Conservation (phyloP, 352 stramenopile species). For the Sclerospora graminicola region DNA sequence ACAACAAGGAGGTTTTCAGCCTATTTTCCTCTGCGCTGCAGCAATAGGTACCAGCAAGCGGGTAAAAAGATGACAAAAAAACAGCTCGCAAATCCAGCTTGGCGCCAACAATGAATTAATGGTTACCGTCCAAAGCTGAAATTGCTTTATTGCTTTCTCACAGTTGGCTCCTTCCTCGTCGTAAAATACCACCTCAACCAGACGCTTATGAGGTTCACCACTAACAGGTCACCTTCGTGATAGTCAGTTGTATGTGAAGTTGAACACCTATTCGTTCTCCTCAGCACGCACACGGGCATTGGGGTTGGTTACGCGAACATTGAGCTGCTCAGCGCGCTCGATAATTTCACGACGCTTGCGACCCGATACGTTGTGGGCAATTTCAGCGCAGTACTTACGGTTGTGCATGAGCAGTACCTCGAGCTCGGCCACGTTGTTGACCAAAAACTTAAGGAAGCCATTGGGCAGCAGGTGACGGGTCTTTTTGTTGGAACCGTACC, state of each 20-base stretch:
- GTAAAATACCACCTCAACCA: constrained; percentile 15
- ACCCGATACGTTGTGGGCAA: constrained; percentile 96
- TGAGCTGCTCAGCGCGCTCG: constrained; percentile 96
- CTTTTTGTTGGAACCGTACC: constrained; percentile 99
- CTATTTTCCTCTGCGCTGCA: too few species aligned
- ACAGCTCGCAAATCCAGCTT: constrained; percentile 31
- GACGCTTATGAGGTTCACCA: too few species aligned
- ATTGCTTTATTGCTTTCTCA: constrained; percentile 29
- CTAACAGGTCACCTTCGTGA: too few species aligned
- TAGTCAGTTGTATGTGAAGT: constrained; percentile 5
- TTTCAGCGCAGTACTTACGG: constrained; percentile 98
- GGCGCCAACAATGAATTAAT: constrained; percentile 36
- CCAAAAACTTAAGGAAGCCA: constrained; percentile 98
- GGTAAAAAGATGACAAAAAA: constrained; percentile 13
- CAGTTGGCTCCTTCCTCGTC: constrained; percentile 30
- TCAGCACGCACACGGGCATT: constrained; percentile 95
- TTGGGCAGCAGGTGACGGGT: constrained; percentile 97
- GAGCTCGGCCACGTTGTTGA: constrained; percentile 97
- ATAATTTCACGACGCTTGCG: constrained; percentile 96
- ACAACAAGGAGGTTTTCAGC: too few species aligned
- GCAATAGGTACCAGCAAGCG: neutral
- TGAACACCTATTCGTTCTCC: constrained; percentile 87
- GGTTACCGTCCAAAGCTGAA: constrained; percentile 27
- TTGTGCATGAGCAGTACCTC: constrained; percentile 93
- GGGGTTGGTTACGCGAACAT: constrained; percentile 97